Percentiles rank a stretch among this genome's conserved stretches.
phyloP scores from a whole-genome alignment of 2,329 filamentous ascomycete species.

The Cyclaneusma minus region DNA sequence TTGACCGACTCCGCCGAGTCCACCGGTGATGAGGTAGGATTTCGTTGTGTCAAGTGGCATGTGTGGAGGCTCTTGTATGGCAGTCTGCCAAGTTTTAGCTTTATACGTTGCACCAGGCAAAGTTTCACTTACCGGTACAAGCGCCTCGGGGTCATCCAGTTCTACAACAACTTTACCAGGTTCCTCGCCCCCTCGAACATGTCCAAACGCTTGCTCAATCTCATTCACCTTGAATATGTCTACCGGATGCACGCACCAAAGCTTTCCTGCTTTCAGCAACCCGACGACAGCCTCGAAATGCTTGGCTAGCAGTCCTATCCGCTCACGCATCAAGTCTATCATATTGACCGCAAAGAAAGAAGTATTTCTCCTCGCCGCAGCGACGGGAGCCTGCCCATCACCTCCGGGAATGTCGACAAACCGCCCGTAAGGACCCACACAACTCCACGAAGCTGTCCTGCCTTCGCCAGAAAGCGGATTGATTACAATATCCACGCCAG shows the following conservation, averaged over 20 bases:
- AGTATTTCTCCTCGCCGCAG: too few species aligned
- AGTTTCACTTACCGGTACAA: slow-evolving; percentile 1
- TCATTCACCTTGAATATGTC: too few species aligned
- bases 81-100: neutral
- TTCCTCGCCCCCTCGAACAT: slow-evolving; percentile 20
- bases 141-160: slow-evolving; percentile 26
- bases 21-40: slow-evolving; percentile 19
- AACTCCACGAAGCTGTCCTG: slow-evolving; percentile 19
- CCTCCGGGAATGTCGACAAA: slow-evolving; percentile 19
- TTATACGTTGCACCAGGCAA: too few species aligned
- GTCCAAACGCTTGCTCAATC: too few species aligned
- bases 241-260: too few species aligned
- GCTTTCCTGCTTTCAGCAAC: too few species aligned
- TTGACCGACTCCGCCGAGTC: slow-evolving; percentile 18
- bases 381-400: slow-evolving; percentile 23
- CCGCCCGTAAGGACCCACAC: slow-evolving; percentile 23
- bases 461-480: slow-evolving; percentile 18
- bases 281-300: too few species aligned
- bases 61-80: slow-evolving; percentile 11
- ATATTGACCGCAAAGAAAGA: too few species aligned
- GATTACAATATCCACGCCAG: slow-evolving; percentile 20
- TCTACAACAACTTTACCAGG: slow-evolving; percentile 21
- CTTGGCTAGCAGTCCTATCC: too few species aligned
- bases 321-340: too few species aligned
- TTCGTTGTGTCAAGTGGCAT: neutral